Base-by-base conservation (phyloP, 2,329 filamentous ascomycete genomes). In the Aureobasidium sp. region DNA sequence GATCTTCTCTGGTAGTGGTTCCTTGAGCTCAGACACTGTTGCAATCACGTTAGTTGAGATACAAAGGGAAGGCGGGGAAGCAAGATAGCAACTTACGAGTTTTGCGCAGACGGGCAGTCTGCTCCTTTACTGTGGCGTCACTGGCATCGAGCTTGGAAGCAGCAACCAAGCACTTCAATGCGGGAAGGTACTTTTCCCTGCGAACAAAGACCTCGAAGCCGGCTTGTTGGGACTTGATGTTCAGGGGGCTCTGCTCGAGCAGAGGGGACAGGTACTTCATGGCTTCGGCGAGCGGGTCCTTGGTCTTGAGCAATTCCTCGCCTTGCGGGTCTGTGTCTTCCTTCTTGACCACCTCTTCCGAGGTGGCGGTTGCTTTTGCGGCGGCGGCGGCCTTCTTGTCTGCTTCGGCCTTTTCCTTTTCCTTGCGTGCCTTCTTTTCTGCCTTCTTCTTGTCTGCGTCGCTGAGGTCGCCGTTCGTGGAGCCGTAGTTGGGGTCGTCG, bases 191-290 rank as follows among this genome's bases (percentile, higher is more conserved):
- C 78, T 97, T 97, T 72, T 85, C 92, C 78, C 88, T 83, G 70
- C 91, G 83, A 63, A 95, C 80, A 72, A 90, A 92, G 19, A 99
- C 88, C 76, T 97, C 92, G 69, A 97, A 97, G 5, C 91, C 94
- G 58, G 87, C 84, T 66, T 87, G 82, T 75, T 99, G 94, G 24
- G 84, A 89, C 64, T 94, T 85, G 52, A 96, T 83, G 71, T 86
- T 89, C 77, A 88, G 85, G 1, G 91, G 87, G 70, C 86, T 92
- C 70, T 87, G 88, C 73, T 96, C 88, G 63, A 99, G 81, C 68
- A 99, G 78, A 3, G 90, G 91, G 17, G 76, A 80, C 62, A 99
- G 75, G 72, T 94, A 96, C 74, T 93, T 96, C 79, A 91, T 88
- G 3, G 91, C 91, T 69, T 94, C 91, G 52, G 85, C 86, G 48